A percentile compares a stretch with the other conserved stretches of the same genome.
These are phyloP conservation scores for Clohesyomyces aquaticus DNA, from an alignment of 495 filamentous ascomycete genomes.

Conservation along the genomic window DNA sequence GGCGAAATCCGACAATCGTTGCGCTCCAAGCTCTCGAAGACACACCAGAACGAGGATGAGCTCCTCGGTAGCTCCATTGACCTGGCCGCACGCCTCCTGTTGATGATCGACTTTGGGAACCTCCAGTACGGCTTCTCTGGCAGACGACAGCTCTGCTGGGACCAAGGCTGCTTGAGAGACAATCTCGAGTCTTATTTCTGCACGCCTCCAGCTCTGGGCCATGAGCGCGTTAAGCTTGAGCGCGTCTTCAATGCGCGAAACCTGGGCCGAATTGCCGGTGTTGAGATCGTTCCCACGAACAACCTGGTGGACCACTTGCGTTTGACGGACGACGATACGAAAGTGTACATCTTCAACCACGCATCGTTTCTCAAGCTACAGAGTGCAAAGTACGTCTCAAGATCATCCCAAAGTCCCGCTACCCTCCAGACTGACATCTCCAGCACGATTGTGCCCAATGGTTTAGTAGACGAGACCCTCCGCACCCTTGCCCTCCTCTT, in stretches of 20 bases:
- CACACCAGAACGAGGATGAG: conserved; percentile 6
- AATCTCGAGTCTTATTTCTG: conserved; percentile 11
- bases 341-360: conserved; percentile 53
- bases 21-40: neutral
- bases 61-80: conserved; percentile 24
- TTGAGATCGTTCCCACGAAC: conserved; percentile 50
- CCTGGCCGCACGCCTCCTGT: conserved; percentile 19
- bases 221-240: conserved; percentile 22
- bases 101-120: conserved; percentile 27
- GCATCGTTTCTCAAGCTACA: conserved; percentile 45
- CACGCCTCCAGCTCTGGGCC: neutral
- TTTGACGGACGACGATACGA: conserved; percentile 48
- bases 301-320: conserved; percentile 54
- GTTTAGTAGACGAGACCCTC: conserved; percentile 53
- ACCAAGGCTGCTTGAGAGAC: conserved; percentile 7
- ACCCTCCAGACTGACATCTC: neutral
- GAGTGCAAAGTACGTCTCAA: conserved; percentile 15
- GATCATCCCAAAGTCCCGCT: neutral
- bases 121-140: conserved; percentile 23
- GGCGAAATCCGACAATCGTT: neutral
- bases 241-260: conserved; percentile 43
- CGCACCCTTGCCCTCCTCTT: conserved; percentile 53
- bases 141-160: conserved; percentile 1
- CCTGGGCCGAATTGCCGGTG: conserved; percentile 46
- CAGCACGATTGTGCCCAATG: conserved; percentile 42